Percentiles rank a stretch among this genome's conserved stretches.
These are phyloP conservation scores for Carex parvula DNA, from an alignment of 176 grass and related monocot genomes.

Conservation along the genomic window DNA sequence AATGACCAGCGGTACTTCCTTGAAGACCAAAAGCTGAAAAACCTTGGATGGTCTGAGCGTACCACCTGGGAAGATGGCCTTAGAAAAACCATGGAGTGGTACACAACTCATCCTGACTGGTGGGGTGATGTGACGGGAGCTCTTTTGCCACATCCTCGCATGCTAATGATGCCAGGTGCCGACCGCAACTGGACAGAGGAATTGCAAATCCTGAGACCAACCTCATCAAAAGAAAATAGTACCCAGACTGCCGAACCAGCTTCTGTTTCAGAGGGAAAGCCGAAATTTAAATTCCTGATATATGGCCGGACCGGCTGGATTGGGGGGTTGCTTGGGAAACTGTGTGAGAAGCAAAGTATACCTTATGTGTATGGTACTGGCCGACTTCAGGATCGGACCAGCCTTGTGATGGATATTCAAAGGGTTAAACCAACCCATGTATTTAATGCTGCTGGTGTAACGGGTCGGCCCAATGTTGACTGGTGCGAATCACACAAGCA, in stretches of 20 bases:
- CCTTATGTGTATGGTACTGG: conserved; percentile 65
- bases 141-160: conserved; percentile 64
- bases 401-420: conserved; percentile 46
- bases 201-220: conserved; percentile 34
- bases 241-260: conserved; percentile 18
- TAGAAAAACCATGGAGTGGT: conserved; percentile 70
- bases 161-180: conserved; percentile 63
- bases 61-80: conserved; percentile 73
- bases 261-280: conserved; percentile 31
- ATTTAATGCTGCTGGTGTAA: conserved; percentile 75
- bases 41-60: conserved; percentile 62
- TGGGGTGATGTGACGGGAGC: conserved; percentile 75
- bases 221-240: conserved; percentile 25
- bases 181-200: conserved; percentile 52
- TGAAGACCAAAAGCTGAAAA: conserved; percentile 77
- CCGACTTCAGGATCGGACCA: conserved; percentile 53
- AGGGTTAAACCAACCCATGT: conserved; percentile 72
- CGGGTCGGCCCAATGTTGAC: conserved; percentile 72
- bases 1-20: conserved; percentile 88
- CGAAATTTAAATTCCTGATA: conserved; percentile 58
- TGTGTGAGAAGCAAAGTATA: conserved; percentile 61
- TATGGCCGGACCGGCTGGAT: conserved; percentile 78
- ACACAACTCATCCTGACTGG: conserved; percentile 62
- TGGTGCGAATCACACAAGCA: conserved; percentile 76
- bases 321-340: conserved; percentile 56